Base-by-base conservation (phyloP, 306 rosid genomes). In the Sophora flavescens region DNA sequence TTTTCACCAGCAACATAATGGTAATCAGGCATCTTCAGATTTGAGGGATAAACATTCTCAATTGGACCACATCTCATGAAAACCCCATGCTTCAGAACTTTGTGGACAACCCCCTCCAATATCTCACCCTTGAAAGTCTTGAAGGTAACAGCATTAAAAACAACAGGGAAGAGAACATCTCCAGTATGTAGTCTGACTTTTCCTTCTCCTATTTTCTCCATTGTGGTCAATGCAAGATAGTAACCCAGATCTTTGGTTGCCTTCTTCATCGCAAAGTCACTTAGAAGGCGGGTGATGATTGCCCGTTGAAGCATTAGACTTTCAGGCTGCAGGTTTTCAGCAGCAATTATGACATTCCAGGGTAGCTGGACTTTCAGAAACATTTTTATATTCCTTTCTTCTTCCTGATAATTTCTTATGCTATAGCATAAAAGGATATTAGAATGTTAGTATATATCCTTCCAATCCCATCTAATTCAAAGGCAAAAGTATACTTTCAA, bases 1-100 rank as follows among this genome's bases (percentile, higher is more conserved):
- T 88, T 89, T 76, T 92, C 99, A 13, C 97, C 97, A 0, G 84
- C 86, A 32, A 86, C 87, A 74, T 85, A 90, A 2, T 36, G 32
- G 50, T 92, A 95, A 28, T 86, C 99, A 0, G 92, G 91, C 99
- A 92, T 95, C 77, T 95, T 95, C 42, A 52, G 2, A n/a, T 63
- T 66, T 4, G 96, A 87, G 58, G 92, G 97, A 75, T 84, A 95
- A 0, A 83, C 75, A 53, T 85, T 87, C 83, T 92, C 96, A 15
- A 95, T 63, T 1, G 99, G 96, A 18, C 97, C 97, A 36, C 97
- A 92, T 76, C 93, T 80, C 80, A 90, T 36, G 83, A 95, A 87
- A 54, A 92, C 97, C 32, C 99, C 99, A 59, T 90, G 96, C 87
- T 92, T 95, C 61, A 90, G 75, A 65, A 92, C 92, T 76, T 88